Evolutionary conservation across 257 asterid species (phyloP).

Genomic region (Striga asiatica): DNA sequence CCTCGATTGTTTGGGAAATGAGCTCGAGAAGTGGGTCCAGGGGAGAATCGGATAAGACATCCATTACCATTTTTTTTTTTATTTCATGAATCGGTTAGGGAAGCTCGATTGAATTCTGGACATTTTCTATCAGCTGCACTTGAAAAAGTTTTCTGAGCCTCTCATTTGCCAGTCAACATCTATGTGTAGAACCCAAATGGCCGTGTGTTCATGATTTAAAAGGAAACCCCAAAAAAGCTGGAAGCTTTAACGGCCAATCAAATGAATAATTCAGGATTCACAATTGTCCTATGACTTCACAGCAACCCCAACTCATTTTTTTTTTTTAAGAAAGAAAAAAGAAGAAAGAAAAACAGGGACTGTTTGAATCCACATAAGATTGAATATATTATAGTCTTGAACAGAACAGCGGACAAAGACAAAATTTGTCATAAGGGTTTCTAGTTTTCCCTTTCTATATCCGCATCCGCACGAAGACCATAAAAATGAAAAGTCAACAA

Average conservation of each 20-base stretch:
- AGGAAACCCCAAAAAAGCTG: too few relatives aligned
- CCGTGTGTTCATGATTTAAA: too few relatives aligned
- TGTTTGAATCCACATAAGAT: not conserved
- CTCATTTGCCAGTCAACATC: too few relatives aligned
- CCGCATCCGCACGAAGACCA: conserved; percentile 13
- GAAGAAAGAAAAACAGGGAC: too few relatives aligned
- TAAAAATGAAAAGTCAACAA: conserved; percentile 5
- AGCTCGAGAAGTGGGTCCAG: conserved; percentile 19
- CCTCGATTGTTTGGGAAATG: conserved; percentile 26
- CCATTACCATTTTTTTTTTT: conserved; percentile 23
- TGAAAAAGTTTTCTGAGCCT: not conserved
- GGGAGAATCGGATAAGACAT: conserved; percentile 17
- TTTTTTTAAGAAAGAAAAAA: too few relatives aligned
- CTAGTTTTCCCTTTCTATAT: not conserved
- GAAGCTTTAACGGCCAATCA: not conserved
- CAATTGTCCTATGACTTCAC: not conserved
- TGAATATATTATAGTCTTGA: too few relatives aligned
- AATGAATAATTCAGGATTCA: not conserved
- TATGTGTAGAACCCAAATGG: too few relatives aligned
- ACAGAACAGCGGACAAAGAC: not conserved
- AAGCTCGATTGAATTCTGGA: too few relatives aligned
- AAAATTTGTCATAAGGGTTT: not conserved
- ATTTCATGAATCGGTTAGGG: not conserved
- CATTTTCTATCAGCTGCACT: not conserved
- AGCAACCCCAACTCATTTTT: too few relatives aligned